Base-by-base conservation (phyloP, 257 asterid genomes). In the Rhazya stricta region DNA sequence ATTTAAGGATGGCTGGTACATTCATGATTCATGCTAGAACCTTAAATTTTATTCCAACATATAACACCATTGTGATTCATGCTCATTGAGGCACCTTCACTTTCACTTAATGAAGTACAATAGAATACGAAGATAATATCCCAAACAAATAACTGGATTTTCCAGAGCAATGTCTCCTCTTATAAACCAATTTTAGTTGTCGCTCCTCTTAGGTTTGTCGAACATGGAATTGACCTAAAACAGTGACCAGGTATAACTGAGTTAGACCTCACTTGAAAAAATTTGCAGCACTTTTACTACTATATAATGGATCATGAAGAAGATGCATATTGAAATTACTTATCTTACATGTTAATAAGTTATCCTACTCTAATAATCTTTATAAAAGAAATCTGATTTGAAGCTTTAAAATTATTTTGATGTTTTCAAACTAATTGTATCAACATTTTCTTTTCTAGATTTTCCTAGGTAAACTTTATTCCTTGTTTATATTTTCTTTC, bases 201-300 rank as follows among this genome's bases (percentile, higher is more conserved):
- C 79, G 30, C 83, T 79, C 54, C 79, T 63, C 34, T 42, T 61
- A 48, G 98, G 98, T 85, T 93, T 93, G 27, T 78, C 93, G 60
- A 87, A 82, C 63, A 54, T 53, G 54, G 76, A 79, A 81, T 77
- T 81, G 76, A 36, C 89, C 97, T 91, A 91, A 34, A 83, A 67
- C 74, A 69, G 46, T 4, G 6, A 41, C 18, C n/a, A 53, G 3
- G 30, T 15, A n/a, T n/a, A 32, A 45, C 43, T 61, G n/a, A 73
- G 50, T 79, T 25, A 54, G 71, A 18, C 16, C 23, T 34, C 46
- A 32, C 30, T 41, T 27, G 8, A 12, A 39, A 4, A 48, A 30
- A 43, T 63, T 10, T 37, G 56, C 2, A n/a, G 13, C 54, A 62
- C 6, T 41, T n/a, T 27, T 2, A 10, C 9, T 25, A 37, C 69